Evolutionary conservation across 1,284 basidiomycete genomes (phyloP), one percentile per base, ranked within the genome.

Genomic region (Microbotryum intermedium): DNA sequence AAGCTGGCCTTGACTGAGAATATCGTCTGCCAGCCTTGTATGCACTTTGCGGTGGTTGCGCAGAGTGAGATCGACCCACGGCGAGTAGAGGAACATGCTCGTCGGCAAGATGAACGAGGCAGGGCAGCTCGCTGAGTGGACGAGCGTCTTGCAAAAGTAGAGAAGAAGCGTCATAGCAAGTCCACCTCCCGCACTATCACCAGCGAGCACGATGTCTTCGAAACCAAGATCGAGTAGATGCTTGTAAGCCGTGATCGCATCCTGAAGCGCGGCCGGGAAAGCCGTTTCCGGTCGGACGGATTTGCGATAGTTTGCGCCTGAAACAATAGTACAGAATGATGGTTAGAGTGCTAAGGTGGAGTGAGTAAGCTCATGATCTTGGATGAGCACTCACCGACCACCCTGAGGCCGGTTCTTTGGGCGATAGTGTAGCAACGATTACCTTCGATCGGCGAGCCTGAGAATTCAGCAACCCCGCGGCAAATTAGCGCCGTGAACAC

Each of bases 261-360:
- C 69, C 50, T 69, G 69, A 0, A 70, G 61, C 0, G 65, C 64
- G 3, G 67, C 68, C 0, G 69, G 69, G 29, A 62, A 70, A 3
- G 60, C 66, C 3, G 47, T 28, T 0, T 45, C 20, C 18, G 34
- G 43, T 16, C 45, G 26, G 4, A 57, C 56, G 0, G 67, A 57
- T 52, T 69, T 65, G 25, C 69, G 69, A 26, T 68, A 70, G 53
- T 69, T 70, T 39, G 61, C 59, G 8, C 69, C 64, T 62, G 61
- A 8, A 20, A 34, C 29, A 50, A 26, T 43, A 30, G 30, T 10
- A 51, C 20, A 30, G 10, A 21, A 30, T 3, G 25, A 48, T 5
- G 42, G 49, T 20, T 46, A 42, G 47, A 29, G 10, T 20, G n/a
- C 2, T 2, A 21, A 7, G 16, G 10, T 1, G 21, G 0, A 26